Conservation (phyloP, 139 green algal species). For the Trebouxia sp. region DNA sequence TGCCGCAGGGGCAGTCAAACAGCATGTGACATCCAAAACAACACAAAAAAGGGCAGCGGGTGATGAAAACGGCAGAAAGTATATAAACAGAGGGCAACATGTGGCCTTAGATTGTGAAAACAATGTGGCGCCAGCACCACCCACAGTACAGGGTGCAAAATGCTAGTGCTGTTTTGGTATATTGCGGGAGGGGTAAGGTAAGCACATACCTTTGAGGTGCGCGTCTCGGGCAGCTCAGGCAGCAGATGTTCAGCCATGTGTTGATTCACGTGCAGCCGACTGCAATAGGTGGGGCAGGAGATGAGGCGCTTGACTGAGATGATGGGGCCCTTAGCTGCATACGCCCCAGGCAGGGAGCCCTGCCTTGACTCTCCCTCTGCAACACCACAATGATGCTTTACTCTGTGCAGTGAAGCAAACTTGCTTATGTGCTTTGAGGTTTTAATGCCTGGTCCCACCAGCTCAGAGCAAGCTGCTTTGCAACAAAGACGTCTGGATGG, state of each 20-base stretch:
- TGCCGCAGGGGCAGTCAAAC: neutral
- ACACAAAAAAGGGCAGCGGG: neutral
- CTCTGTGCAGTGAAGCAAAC: too few relatives aligned
- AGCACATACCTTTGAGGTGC: neutral
- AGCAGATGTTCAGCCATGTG: slow-evolving; percentile 44
- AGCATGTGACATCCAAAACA: neutral
- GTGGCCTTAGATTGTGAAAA: too few relatives aligned
- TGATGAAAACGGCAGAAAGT: too few relatives aligned
- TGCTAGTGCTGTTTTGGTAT: too few relatives aligned
- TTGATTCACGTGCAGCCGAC: slow-evolving; percentile 49
- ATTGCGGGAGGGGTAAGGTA: neutral
- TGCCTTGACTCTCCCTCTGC: neutral
- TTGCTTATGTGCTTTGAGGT: too few relatives aligned
- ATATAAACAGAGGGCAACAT: too few relatives aligned
- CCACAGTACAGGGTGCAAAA: too few relatives aligned
- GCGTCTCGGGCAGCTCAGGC: slow-evolving; percentile 5
- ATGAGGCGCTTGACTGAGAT: slow-evolving; percentile 35
- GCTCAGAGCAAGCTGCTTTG: too few relatives aligned
- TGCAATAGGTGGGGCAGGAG: slow-evolving; percentile 46
- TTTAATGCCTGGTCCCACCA: too few relatives aligned
- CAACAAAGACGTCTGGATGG: too few relatives aligned
- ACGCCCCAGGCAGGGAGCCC: neutral
- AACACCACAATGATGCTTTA: neutral
- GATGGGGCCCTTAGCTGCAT: neutral
- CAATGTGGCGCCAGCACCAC: too few relatives aligned